These are phyloP conservation scores for Achaetomiella virescens DNA, from an alignment of 495 filamentous ascomycete species.

Conservation along the genomic window DNA sequence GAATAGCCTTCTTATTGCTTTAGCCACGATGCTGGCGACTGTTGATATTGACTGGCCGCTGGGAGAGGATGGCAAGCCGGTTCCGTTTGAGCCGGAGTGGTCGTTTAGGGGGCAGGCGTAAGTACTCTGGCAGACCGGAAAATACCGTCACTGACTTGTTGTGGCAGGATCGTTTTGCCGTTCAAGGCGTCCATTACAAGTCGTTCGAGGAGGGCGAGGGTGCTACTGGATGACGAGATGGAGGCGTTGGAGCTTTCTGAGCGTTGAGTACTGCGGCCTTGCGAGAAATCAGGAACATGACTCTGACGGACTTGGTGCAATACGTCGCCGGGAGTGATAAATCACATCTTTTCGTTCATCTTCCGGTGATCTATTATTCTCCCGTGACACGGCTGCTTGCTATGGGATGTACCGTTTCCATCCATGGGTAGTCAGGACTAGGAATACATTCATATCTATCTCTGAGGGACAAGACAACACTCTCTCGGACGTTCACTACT, in stretches of 20 bases:
- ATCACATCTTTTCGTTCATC: too few relatives aligned
- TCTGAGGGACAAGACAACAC: too few relatives aligned
- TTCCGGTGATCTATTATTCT: too few relatives aligned
- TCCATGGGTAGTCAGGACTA: too few relatives aligned
- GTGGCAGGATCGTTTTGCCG: conserved; percentile 20
- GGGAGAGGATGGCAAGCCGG: conserved; percentile 19
- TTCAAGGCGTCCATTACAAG: conserved; percentile 15
- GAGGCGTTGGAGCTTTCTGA: background rate
- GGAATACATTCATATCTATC: too few relatives aligned
- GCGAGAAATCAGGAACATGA: too few relatives aligned
- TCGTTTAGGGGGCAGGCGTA: conserved; percentile 29
- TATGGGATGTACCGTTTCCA: too few relatives aligned
- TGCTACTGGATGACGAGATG: conserved; percentile 14
- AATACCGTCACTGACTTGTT: background rate
- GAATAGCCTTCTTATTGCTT: conserved; percentile 26
- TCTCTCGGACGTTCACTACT: too few relatives aligned
- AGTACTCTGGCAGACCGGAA: background rate
- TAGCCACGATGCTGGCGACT: conserved; percentile 26
- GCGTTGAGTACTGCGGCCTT: too few relatives aligned
- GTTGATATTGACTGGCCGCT: conserved; percentile 26
- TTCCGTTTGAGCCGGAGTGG: conserved; percentile 26
- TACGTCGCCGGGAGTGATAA: too few relatives aligned
- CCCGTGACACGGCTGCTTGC: too few relatives aligned
- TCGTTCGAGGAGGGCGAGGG: conserved; percentile 9
- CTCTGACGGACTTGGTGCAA: too few relatives aligned